Base-by-base conservation (phyloP, 202 grass and related monocot species). In the Panicum virgatum region DNA sequence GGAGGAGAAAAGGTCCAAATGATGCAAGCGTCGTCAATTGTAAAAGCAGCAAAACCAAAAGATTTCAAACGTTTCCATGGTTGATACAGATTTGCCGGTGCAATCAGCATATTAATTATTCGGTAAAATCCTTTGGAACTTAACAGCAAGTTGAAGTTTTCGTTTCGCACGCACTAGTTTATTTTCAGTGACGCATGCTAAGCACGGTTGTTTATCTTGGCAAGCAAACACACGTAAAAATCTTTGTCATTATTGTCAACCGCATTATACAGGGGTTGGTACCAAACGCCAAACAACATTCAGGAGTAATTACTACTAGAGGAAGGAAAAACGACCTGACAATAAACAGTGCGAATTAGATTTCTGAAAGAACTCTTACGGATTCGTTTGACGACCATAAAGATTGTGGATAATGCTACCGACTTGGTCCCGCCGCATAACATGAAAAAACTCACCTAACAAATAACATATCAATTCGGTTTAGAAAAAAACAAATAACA, bases 171-270 rank as follows among this genome's bases (percentile, higher is more conserved):
- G 26, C 23, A 46, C 45, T 66, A 36, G 7, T 38, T 34, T 76
- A 36, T 30, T 57, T 39, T 62, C 48, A 57, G 20, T 22, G 62
- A 83, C 20, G 70, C 71, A 58, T 46, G 81, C 57, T 68, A 70
- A 84, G n/a, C 2, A 39, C 9, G 18, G 63, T 29, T 61, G 20
- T 50, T 61, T 61, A 69, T 60, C 72, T 6, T 59, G 73, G 27
- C 62, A 84, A 75, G 62, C 46, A 76, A 83, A 25, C 61, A 75
- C 38, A 3, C 12, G 0, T 16, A 37, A 1, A 76, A 69, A 40
- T n/a, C 58, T 83, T 38, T 34, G 32, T 34, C 32, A 4, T 34
- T 34, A 50, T 40, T 20, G 29, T 27, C 51, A 60, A 20, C 40
- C 14, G 38, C 42, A 50, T 43, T 30, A 61, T 4, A 64, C 9